Evolutionary conservation across 2,329 filamentous ascomycete genomes (phyloP), one percentile per base, ranked within the genome.

Genomic region (Penicillium frequentans): DNA sequence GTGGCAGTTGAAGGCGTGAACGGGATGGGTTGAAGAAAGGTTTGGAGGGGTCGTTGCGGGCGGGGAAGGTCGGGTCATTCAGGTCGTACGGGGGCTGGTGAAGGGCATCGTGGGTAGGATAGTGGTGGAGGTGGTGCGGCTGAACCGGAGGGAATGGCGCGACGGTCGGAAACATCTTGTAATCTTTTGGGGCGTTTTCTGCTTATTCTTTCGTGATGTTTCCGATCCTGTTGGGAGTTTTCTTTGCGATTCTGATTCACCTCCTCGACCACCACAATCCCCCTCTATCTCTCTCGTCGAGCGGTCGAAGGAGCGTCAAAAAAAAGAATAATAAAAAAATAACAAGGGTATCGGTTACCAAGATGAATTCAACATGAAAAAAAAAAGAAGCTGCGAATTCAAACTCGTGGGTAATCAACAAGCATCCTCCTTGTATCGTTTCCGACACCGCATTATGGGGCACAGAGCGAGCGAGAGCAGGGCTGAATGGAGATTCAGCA

Each of bases 81-180:
- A 64, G 49, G 58, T 73, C 69, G 64, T 76, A 73, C 29, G 54
- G 45, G 21, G 66, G 60, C 45, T 66, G 67, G 52, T 71, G 63
- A 29, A 65, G 49, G 37, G 65, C 49, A 59, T 75, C 73, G 58
- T 69, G 56, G 23, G 66, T 58, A 42, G 66, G 65, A 58, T 71
- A 67, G 52, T 70, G 68, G 29, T 73, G 60, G 58, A 73, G 74
- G 46, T 75, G 71, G 61, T 77, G 75, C 47, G 75, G 74, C 61
- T 77, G 74, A 52, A 76, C 72, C 68, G 73, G 71, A 58, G 75
- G 73, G 46, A 75, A 76, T 49, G 75, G 70, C 60, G 76, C 76
- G 66, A 81, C 72, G 62, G 79, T 78, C 63, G 79, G 79, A 72
- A 79, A 76, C 79, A 81, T 81, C 51, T 72, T 79, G 39, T 68